Percentiles rank a stretch among this genome's conserved stretches.
Conservation (phyloP, 176 grass and related monocot genomes). For the Thalia dealbata region DNA sequence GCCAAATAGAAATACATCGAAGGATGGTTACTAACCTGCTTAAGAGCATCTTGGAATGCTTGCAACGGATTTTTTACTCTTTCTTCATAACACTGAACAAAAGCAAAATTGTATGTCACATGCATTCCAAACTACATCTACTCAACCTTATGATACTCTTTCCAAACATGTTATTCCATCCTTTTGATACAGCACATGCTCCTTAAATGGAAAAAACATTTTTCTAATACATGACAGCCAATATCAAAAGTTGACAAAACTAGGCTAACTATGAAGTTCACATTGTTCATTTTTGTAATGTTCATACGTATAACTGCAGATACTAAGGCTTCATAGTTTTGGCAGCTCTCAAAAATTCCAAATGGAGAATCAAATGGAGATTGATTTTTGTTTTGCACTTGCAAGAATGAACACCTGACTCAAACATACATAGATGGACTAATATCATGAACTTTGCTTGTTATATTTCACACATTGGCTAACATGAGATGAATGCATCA, state of each 20-base stretch:
- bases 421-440: background rate
- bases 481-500: background rate
- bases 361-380: background rate
- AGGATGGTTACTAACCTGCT: conserved; percentile 17
- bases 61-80: conserved; percentile 26
- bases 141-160: background rate
- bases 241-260: background rate
- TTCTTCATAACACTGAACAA: conserved; percentile 36
- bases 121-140: background rate
- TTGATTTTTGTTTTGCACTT: background rate
- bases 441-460: background rate
- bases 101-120: background rate
- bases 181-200: background rate
- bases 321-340: background rate
- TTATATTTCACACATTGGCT: background rate
- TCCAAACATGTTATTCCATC: too few relatives aligned
- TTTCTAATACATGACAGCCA: background rate
- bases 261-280: background rate
- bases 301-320: background rate
- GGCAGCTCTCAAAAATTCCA: background rate
- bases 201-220: background rate
- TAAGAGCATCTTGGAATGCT: conserved; percentile 40
- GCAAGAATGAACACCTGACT: background rate
- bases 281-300: background rate
- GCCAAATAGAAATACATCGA: background rate